These are phyloP conservation scores for Magnolia changhungtana DNA, from an alignment of 164 flowering plant species.

Conservation along the genomic window DNA sequence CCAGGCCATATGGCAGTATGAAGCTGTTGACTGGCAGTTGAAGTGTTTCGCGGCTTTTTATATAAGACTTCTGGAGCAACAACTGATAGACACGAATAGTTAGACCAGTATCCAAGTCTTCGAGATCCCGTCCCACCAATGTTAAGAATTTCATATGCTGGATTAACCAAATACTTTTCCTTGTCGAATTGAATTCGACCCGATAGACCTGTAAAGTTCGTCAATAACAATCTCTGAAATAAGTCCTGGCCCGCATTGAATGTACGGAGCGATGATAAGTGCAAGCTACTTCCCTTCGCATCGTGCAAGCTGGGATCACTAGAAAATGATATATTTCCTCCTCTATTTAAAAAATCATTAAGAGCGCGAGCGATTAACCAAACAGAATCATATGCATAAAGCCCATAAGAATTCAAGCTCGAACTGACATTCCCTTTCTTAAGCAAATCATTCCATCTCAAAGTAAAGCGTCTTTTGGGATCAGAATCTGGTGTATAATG, in stretches of 20 bases:
- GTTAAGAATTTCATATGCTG: slow-evolving; percentile 74
- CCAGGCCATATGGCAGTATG: slow-evolving; percentile 83
- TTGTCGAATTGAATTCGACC: slow-evolving; percentile 61
- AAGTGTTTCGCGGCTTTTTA: slow-evolving; percentile 45
- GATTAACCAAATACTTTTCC: slow-evolving; percentile 50
- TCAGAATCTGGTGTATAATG: slow-evolving; percentile 67
- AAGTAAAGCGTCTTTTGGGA: slow-evolving; percentile 39
- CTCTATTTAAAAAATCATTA: slow-evolving; percentile 48
- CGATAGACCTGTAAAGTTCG: slow-evolving; percentile 63
- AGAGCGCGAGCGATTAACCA: slow-evolving; percentile 83
- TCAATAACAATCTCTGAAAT: slow-evolving; percentile 36
- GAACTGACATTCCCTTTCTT: slow-evolving; percentile 22
- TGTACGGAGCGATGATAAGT: slow-evolving; percentile 40
- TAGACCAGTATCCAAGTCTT: slow-evolving; percentile 83
- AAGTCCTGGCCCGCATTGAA: slow-evolving; percentile 58
- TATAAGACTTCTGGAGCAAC: slow-evolving; percentile 65
- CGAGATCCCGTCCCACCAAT: slow-evolving; percentile 52
- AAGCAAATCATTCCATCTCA: slow-evolving; percentile 47
- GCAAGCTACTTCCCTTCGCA: slow-evolving; percentile 37
- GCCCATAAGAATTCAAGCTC: slow-evolving; percentile 56
- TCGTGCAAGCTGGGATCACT: slow-evolving; percentile 46
- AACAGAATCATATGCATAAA: slow-evolving; percentile 89
- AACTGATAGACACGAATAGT: slow-evolving; percentile 68
- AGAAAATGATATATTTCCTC: slow-evolving; percentile 55
- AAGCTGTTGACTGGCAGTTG: slow-evolving; percentile 53